Evolutionary conservation across 1,284 basidiomycete species (phyloP), one percentile per base, ranked within the genome.

Genomic region (Mycena sp.): DNA sequence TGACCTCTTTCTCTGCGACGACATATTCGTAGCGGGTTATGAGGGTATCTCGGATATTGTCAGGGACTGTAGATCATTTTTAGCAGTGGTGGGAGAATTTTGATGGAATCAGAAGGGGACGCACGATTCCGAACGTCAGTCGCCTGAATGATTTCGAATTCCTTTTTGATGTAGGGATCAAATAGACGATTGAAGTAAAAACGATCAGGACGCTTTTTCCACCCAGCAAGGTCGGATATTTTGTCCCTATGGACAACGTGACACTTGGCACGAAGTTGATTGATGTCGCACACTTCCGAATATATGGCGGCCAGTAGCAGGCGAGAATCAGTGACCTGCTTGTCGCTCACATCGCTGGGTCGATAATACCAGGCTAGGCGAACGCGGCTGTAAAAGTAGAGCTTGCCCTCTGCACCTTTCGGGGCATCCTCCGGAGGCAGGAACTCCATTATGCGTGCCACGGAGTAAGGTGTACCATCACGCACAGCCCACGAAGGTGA

Each of bases 151-250:
- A 99, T 92, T 77, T 99, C 98, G 79, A 97, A 98, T 79, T 98
- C 97, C 76, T 95, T 94, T 81, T 98, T 96, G 78, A 98, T 94
- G 80, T 98, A 99, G 46, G 96, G 94, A 80, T 99, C 97, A 76
- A 96, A 98, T 61, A 97, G 85, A 70, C 93, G 90, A 70, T 90
- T 89, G 81, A 95, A 98, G 83, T 96, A 98, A 81, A 98, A 98
- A 71, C 94, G 89, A 77, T 98, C 96, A 14, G 95, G 94, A 51
- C 90, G 87, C 78, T 93, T 94, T 82, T 96, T 98, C 95, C 95
- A 98, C n/a, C 92, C 91, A 71, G 91, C 86, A 55, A 98, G 81
- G 80, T 98, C 94, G 52, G 93, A 90, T 71, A 98, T 96, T 79
- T 95, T 93, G 83, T 98, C 95, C 74, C 94, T 87, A 78, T 98